Percentiles rank a stretch among this genome's conserved stretches.
Evolutionary conservation across 2,329 filamentous ascomycete genomes (phyloP).

Genomic region (Fusarium nisikadoi): DNA sequence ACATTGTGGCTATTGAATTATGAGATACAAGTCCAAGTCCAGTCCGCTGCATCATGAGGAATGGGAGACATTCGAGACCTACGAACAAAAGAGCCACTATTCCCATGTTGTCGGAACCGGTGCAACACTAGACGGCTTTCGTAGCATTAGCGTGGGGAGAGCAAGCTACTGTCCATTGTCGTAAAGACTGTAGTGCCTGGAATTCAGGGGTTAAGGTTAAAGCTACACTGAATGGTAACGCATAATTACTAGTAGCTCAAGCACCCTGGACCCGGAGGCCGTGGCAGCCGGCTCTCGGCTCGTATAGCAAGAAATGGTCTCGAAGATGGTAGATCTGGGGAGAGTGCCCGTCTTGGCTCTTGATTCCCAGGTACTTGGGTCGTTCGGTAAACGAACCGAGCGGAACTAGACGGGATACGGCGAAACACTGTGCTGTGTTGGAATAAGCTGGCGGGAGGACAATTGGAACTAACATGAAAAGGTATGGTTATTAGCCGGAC

Average conservation of each 20-base stretch:
- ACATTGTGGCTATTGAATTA: background rate
- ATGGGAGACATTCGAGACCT: slow-evolving; percentile 19
- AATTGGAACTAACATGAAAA: background rate
- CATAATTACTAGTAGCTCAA: background rate
- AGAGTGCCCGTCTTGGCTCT: background rate
- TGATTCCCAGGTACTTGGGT: background rate
- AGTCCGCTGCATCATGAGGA: background rate
- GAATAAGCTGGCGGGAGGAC: background rate
- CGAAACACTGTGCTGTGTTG: background rate
- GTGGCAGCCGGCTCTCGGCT: background rate
- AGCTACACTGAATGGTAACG: background rate
- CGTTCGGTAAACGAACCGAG: background rate
- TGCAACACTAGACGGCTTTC: slow-evolving; percentile 9
- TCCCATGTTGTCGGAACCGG: slow-evolving; percentile 1
- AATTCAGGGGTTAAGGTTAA: background rate
- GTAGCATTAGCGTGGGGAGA: background rate
- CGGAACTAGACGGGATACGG: background rate
- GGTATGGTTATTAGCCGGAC: background rate
- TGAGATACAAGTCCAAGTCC: background rate
- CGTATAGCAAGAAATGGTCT: background rate
- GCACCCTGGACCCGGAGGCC: background rate
- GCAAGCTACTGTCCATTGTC: background rate
- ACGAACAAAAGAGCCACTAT: slow-evolving; percentile 1
- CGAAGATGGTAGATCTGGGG: background rate
- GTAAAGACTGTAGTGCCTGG: background rate